These are phyloP conservation scores for Penicillium subrubescens DNA, from an alignment of 495 filamentous ascomycete species.

Conservation along the genomic window DNA sequence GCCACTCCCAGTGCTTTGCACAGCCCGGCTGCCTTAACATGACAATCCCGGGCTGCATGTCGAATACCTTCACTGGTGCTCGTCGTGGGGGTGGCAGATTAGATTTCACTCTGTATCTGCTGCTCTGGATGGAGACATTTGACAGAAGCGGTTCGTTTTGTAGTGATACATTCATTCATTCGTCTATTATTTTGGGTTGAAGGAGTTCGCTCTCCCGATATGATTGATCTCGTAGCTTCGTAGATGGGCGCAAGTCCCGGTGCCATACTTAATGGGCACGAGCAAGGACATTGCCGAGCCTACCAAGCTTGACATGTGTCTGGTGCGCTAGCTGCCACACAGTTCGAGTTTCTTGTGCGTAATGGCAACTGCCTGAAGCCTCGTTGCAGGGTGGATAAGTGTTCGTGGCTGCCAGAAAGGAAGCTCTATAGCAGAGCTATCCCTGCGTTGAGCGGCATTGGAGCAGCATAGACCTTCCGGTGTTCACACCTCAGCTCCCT, in stretches of 20 bases:
- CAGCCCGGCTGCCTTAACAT: constrained; percentile 56
- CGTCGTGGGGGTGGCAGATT: constrained; percentile 67
- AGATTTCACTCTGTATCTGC: constrained; percentile 88
- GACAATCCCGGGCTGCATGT: constrained; percentile 42
- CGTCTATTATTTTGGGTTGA: constrained; percentile 21
- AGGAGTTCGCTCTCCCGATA: not conserved
- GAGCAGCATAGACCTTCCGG: not conserved
- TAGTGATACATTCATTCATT: constrained; percentile 53
- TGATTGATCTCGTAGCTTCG: constrained; percentile 8
- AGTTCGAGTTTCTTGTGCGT: not conserved
- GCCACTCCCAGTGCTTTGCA: constrained; percentile 50
- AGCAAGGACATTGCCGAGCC: not conserved
- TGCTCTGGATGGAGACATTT: constrained; percentile 76
- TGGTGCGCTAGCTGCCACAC: not conserved
- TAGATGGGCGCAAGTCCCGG: constrained; percentile 10
- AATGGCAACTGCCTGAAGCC: not conserved
- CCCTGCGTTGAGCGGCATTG: not conserved
- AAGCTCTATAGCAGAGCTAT: not conserved
- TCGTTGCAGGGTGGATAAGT: not conserved
- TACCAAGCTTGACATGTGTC: not conserved
- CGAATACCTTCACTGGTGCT: constrained; percentile 73
- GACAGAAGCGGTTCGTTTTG: constrained; percentile 82
- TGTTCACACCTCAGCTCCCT: constrained; percentile 44
- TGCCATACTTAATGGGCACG: constrained; percentile 1
- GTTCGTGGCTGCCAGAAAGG: not conserved